Evolutionary conservation across 257 asterid species (phyloP), one percentile per base, ranked within the genome.

Genomic region (Nemophila menziesii): DNA sequence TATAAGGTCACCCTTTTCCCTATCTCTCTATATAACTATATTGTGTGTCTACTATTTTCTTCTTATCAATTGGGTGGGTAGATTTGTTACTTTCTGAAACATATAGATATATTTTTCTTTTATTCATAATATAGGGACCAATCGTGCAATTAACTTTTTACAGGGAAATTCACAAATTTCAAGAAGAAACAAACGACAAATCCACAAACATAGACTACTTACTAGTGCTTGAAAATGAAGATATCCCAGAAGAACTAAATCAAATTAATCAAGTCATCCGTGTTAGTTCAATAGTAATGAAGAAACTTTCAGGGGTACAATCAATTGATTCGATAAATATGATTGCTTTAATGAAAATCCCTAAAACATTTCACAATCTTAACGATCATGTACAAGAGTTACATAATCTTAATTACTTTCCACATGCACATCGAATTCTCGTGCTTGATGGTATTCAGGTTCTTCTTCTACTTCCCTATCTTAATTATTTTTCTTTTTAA

Each of bases 391-490:
- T 46, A 27, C 63, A 49, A 24, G 71, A 65, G 20, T 70, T 54
- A 56, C 78, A 72, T 61, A 70, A 56, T 23, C 49, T 11, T 20
- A 27, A 59, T 36, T 68, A 73, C 78, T 77, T 81, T 57, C 27
- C 90, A 29, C 51, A 19, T 49, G 74, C 84, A 15, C 74, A 60
- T 55, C 80, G 96, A 19, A 61, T 90, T 64, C 87, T 90, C 20
- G 92, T 85, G 66, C 98, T 90, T 56, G 96, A 85, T 36, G 86
- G 94, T 15, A 77, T 90, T 55, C 98, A 85, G 96, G 96, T 84
- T 46, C 26, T 27, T 44, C 36, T 20, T 50, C 44, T 36, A 16
- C 49, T 41, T 20, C n/a, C 24, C 37, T 43, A 18, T 24, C 8
- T 34, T 57, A 22, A 20, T 22, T 2, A 24, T n/a, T 26, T 24